Percentiles rank a stretch among this genome's conserved stretches.
phyloP scores from a whole-genome alignment of 129 eudicot species.

The Helianthus annuus region DNA sequence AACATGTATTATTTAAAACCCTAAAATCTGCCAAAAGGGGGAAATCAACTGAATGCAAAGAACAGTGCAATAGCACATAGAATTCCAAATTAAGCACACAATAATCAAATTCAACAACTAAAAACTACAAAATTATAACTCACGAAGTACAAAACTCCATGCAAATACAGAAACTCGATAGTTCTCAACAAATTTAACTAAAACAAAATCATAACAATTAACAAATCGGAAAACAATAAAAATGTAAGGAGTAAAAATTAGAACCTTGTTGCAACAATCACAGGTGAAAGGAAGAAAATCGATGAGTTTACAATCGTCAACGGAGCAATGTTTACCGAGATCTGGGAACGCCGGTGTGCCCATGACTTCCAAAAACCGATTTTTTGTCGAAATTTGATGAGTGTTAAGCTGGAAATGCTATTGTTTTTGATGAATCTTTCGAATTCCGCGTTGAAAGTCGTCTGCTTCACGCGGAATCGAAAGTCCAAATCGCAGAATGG shows the following conservation, averaged over 20 bases:
- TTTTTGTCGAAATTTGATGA: not conserved
- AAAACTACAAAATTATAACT: conserved; percentile 11
- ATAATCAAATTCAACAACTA: conserved; percentile 12
- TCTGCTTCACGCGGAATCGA: conserved; percentile 45
- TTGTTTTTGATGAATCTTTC: conserved; percentile 19
- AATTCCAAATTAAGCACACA: not conserved
- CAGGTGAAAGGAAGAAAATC: conserved; percentile 98
- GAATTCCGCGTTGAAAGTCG: conserved; percentile 40
- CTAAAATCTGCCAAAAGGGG: not conserved
- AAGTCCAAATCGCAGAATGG: conserved; percentile 22
- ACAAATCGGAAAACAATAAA: not conserved
- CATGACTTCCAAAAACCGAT: conserved; percentile 33
- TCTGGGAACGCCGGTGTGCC: conserved; percentile 96
- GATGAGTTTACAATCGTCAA: conserved; percentile 78
- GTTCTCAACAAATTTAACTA: conserved; percentile 5
- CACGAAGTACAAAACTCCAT: not conserved
- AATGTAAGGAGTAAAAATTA: too few relatives aligned
- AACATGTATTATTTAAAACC: too few relatives aligned
- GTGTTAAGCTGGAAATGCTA: not conserved
- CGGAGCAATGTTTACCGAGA: conserved; percentile 89
- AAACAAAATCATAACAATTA: conserved; percentile 3
- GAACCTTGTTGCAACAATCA: conserved; percentile 83
- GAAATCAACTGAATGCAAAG: not conserved
- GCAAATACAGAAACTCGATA: not conserved
- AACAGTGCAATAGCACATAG: not conserved